Evolutionary conservation across 345 rosid genomes (phyloP), one percentile per base, ranked within the genome.

Genomic region (Nasturtium officinale): DNA sequence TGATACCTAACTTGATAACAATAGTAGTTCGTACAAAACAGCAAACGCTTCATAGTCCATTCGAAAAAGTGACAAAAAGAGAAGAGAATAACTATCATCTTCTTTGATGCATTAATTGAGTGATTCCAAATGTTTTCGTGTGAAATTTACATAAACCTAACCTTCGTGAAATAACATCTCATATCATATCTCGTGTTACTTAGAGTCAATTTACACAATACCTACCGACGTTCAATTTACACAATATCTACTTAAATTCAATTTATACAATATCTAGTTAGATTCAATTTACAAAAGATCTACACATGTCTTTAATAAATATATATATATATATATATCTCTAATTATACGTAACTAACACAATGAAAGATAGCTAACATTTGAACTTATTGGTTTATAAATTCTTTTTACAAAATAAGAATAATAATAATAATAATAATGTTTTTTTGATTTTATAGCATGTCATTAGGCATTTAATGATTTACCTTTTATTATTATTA

Each of bases 31-130:
- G 38, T 40, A 28, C 63, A 6, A 6, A 38, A 54, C 37, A 54
- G 47, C 17, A 5, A 13, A 43, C 48, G n/a, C 48, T 43, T 15
- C 18, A 43, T 15, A 43, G 38, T 73, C 56, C 48, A 54, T 43
- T 47, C 28, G 43, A 35, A 57, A 25, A 57, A 47, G 42, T 65
- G 25, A 23, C 33, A 58, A 25, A 65, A 57, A 18, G 52, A 46
- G 51, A 9, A 38, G 13, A 73, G 43, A 32, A 66, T 33, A 65
- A 18, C 51, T 28, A 48, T 16, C 53, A 30, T 29, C 45, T 50
- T 73, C 26, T 46, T 45, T 73, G 58, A 74, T 37, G 3, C 73
- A 66, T 48, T 17, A 33, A 13, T n/a, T 5, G 12, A 74, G 2
- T 23, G 37, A 75, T 67, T 55, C 65, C 56, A 67, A 51, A 23